Evolutionary conservation across 306 rosid genomes (phyloP).

Genomic region (Acmispon strigosus): DNA sequence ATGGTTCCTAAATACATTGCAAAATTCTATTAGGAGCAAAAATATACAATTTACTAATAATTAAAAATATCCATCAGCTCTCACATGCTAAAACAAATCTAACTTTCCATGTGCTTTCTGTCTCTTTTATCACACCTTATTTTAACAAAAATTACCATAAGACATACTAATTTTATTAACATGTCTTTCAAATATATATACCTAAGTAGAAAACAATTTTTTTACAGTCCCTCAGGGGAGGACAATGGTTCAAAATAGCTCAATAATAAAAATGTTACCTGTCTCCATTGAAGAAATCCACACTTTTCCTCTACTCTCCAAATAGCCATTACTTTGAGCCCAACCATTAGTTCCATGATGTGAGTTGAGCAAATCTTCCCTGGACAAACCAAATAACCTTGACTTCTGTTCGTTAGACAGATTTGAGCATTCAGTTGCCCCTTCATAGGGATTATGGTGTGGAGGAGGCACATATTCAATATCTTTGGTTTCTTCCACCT

Average conservation of each 20-base stretch:
- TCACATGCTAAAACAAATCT: neutral
- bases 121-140: neutral
- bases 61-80: neutral
- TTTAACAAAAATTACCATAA: neutral
- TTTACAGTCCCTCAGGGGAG: neutral
- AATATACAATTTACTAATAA: neutral
- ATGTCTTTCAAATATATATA: neutral
- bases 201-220: neutral
- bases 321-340: slow-evolving; percentile 30
- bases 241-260: neutral
- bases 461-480: slow-evolving; percentile 32
- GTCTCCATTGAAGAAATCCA: slow-evolving; percentile 56
- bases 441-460: slow-evolving; percentile 30
- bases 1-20: neutral
- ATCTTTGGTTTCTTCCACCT: slow-evolving; percentile 57
- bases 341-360: slow-evolving; percentile 36
- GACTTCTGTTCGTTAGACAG: slow-evolving; percentile 41
- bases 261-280: slow-evolving; percentile 42
- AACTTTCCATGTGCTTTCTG: neutral
- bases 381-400: slow-evolving; percentile 36
- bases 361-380: slow-evolving; percentile 38
- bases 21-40: neutral
- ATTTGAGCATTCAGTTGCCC: slow-evolving; percentile 38
- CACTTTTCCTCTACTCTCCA: slow-evolving; percentile 47
- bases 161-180: neutral